Evolutionary conservation across 257 asterid genomes (phyloP), one percentile per base, ranked within the genome.

Genomic region (Phtheirospermum japonicum): DNA sequence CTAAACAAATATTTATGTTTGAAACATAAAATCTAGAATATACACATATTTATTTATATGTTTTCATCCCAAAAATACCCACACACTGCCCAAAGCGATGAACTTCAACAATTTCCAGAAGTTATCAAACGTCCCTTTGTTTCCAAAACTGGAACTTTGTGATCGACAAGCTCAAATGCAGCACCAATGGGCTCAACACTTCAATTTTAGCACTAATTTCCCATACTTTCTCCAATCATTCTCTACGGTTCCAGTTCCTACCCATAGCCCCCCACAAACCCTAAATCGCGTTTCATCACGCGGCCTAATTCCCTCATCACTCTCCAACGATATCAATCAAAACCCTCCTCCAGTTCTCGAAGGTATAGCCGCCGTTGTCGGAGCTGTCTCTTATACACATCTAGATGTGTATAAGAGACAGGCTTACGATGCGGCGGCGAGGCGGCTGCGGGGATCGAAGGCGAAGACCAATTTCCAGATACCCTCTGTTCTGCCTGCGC

Each of bases 361-460:
- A 71, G 97, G 97, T 5, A 84, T 89, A 3, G 97, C 82, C 13
- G 97, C 95, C 11, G 80, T 89, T 19, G 97, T 89, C 18, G 97
- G 96, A 0, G 93, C n/a, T n/a, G n/a, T n/a, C n/a, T n/a, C n/a
- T n/a, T n/a, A n/a, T n/a, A n/a, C n/a, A n/a, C n/a, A n/a, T n/a
- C n/a, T n/a, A n/a, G n/a, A n/a, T n/a, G n/a, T n/a, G n/a, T n/a
- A n/a, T n/a, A n/a, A n/a, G n/a, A n/a, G n/a, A n/a, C 18, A 28
- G 33, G 17, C 60, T 0, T 89, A 89, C 10, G 97, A 89, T n/a
- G 89, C 95, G 75, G 97, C 94, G 28, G 95, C 97, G 14, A 77
- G 95, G 77, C 57, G 86, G 79, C 65, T 89, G 34, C 65, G 91
- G 28, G 97, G 97, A 0, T 76, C 95, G 0, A 86, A 86, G 40